Percentiles rank a stretch among this genome's conserved stretches.
Evolutionary conservation across 345 rosid species (phyloP).

Genomic region (Ceriops decandra): DNA sequence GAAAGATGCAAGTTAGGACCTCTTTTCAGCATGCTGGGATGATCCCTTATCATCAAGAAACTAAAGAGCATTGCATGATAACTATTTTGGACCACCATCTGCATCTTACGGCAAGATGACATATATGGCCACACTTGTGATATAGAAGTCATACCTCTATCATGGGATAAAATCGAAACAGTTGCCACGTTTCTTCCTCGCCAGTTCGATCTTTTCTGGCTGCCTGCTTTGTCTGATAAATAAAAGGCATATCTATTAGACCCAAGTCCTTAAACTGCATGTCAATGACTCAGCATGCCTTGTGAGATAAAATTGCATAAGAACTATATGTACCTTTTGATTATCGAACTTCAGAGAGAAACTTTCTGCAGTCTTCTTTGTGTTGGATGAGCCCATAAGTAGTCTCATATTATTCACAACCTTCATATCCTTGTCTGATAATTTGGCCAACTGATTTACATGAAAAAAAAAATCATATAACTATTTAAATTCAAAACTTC

Average conservation of each 20-base stretch:
- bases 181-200: conserved; percentile 91
- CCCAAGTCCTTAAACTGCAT: not conserved
- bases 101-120: not conserved
- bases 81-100: conserved; percentile 7
- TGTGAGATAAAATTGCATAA: conserved; percentile 5
- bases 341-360: conserved; percentile 87
- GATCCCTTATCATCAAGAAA: not conserved
- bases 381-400: conserved; percentile 59
- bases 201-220: conserved; percentile 76
- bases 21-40: not conserved
- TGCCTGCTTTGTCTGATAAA: conserved; percentile 66
- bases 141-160: conserved; percentile 52
- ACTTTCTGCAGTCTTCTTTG: conserved; percentile 42
- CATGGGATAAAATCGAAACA: conserved; percentile 85
- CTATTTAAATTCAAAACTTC: not conserved
- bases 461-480: not conserved
- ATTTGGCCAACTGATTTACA: conserved; percentile 64
- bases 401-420: conserved; percentile 67
- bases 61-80: not conserved
- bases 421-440: conserved; percentile 69
- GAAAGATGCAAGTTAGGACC: not conserved
- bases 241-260: conserved; percentile 18
- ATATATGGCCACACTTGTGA: not conserved
- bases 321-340: conserved; percentile 37
- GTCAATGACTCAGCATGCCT: conserved; percentile 4